phyloP scores from a whole-genome alignment of 1,284 basidiomycete species.

The Irpex sp. region DNA sequence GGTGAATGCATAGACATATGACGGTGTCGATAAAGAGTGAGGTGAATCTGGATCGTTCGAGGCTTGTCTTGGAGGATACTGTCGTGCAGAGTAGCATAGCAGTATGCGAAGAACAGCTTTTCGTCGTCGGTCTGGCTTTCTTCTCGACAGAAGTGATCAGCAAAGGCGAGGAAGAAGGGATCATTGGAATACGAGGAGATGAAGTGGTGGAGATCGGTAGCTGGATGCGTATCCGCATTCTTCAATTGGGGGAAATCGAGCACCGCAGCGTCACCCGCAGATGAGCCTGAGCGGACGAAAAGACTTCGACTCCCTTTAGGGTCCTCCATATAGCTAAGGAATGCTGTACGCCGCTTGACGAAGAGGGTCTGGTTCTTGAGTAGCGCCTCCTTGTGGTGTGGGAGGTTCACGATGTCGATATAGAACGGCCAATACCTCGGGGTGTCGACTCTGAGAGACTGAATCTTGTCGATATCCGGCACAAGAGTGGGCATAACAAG shows the following conservation, averaged over 20 bases:
- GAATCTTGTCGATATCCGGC: conserved; percentile 78
- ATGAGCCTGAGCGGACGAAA: conserved; percentile 76
- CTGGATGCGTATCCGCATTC: conserved; percentile 60
- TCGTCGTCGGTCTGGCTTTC: conserved; percentile 54
- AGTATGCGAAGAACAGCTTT: conserved; percentile 66
- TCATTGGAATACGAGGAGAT: conserved; percentile 84
- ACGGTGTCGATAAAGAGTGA: conserved; percentile 68
- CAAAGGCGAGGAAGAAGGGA: conserved; percentile 69
- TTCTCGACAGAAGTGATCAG: conserved; percentile 67
- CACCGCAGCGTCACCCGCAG: conserved; percentile 70
- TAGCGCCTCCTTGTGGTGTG: conserved; percentile 67
- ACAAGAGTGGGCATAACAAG: conserved; percentile 91
- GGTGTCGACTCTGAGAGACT: conserved; percentile 83
- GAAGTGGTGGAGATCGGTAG: conserved; percentile 76
- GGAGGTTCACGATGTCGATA: conserved; percentile 67
- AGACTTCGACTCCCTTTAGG: conserved; percentile 82
- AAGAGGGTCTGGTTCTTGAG: conserved; percentile 79
- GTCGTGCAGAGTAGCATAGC: conserved; percentile 79
- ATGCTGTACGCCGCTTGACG: conserved; percentile 90
- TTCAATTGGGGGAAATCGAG: conserved; percentile 79
- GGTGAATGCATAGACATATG: conserved; percentile 49
- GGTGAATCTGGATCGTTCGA: conserved; percentile 69
- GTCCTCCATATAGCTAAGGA: conserved; percentile 90
- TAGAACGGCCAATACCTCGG: conserved; percentile 93
- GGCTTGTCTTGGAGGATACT: conserved; percentile 88